Evolutionary conservation across 2,329 filamentous ascomycete genomes (phyloP), one percentile per base, ranked within the genome.

Genomic region (Colletotrichum sp.): DNA sequence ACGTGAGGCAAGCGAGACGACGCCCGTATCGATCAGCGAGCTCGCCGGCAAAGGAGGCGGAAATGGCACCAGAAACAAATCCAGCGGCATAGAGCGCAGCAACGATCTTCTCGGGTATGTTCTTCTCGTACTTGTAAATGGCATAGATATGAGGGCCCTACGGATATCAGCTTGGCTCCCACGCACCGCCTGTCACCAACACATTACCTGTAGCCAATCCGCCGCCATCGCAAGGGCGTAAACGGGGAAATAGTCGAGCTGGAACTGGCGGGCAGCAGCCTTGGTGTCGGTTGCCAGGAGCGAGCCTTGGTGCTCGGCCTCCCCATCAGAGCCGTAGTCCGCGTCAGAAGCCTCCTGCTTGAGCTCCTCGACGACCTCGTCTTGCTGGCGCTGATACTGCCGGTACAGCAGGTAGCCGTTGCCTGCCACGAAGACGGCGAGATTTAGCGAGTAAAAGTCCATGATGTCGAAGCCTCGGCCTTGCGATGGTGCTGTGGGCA

Each of bases 101-200:
- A n/a, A 89, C 86, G 4, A 82, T 78, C 63, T 84, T 82, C 77
- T 89, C 88, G 6, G 85, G 80, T 2, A 89, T 83, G 7, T 83
- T 79, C 74, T 89, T 88, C 65, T 89, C 86, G 78, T 89, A 86
- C 81, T 87, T 89, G 83, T 89, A 90, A 12, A 89, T 85, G 6
- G 87, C 87, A 78, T 90, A 90, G 55, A 89, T 87, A 68, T 89
- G 87, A 7, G 88, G 87, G 2, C 87, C 86, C 84, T 86, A 16
- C 26, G 13, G 8, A 32, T 9, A 48, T 73, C 26, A 76, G 60
- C 68, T 34, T 36, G n/a, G 55, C 57, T 39, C n/a, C 67, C 34
- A 30, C 3, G 4, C 9, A 16, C 13, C 24, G 7, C 4, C 39
- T 8, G 61, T 14, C 8, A 16, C 13, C 14, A 28, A 26, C 6